These are phyloP conservation scores for Phytophthora fragariaefolia DNA, from an alignment of 352 stramenopile genomes.

Conservation along the genomic window DNA sequence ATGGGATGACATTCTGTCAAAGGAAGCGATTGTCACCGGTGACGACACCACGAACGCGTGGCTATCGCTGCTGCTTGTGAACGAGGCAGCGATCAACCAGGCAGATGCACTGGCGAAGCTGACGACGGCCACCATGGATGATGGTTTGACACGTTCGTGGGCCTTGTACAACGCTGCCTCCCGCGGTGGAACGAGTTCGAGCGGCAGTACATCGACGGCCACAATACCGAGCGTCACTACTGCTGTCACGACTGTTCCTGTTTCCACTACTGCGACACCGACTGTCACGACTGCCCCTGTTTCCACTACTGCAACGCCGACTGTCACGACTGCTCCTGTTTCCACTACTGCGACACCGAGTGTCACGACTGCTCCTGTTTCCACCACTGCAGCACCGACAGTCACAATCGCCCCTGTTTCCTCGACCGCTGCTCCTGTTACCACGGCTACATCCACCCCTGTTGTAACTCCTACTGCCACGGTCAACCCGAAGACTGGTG, in stretches of 20 bases:
- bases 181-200: constrained; percentile 29
- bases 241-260: neutral
- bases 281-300: neutral
- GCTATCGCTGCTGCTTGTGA: constrained; percentile 77
- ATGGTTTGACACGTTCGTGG: constrained; percentile 73
- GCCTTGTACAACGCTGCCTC: constrained; percentile 72
- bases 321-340: neutral
- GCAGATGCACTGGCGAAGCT: constrained; percentile 53
- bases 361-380: neutral
- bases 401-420: neutral
- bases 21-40: constrained; percentile 62
- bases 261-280: constrained; percentile 2
- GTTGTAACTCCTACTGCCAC: neutral
- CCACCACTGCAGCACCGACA: constrained; percentile 9
- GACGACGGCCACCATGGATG: constrained; percentile 59
- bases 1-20: constrained; percentile 80
- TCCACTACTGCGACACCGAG: constrained; percentile 10
- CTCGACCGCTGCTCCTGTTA: constrained; percentile 1
- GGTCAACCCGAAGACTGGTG: constrained; percentile 13
- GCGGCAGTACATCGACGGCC: constrained; percentile 13
- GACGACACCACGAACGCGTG: constrained; percentile 61
- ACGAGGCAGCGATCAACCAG: constrained; percentile 72
- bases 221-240: constrained; percentile 8
- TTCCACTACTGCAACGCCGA: neutral
- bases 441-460: neutral